These are phyloP conservation scores for Rhodotorula sp. DNA, from an alignment of 1,284 basidiomycete species.

Conservation along the genomic window DNA sequence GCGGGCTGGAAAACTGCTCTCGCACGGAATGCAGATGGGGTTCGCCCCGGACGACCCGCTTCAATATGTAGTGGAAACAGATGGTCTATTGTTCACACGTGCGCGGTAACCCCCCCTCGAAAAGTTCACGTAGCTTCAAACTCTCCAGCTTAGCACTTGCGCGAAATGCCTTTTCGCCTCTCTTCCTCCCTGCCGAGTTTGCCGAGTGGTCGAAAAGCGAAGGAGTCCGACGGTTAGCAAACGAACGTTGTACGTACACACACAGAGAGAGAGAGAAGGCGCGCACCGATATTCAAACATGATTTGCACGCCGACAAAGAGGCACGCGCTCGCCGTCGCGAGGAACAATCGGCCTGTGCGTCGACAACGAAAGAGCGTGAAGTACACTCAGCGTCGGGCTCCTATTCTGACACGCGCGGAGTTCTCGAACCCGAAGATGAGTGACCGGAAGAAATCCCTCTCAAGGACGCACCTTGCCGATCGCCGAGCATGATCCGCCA, in stretches of 20 bases:
- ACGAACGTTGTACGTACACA: neutral
- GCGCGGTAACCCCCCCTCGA: too few species aligned
- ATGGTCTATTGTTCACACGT: neutral
- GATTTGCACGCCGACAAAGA: constrained; percentile 82
- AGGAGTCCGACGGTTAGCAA: too few species aligned
- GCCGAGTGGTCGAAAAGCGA: too few species aligned
- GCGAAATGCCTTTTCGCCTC: constrained; percentile 61
- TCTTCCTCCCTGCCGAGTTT: constrained; percentile 55
- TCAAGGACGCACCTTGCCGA: constrained; percentile 58
- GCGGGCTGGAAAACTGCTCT: neutral
- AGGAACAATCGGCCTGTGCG: constrained; percentile 68
- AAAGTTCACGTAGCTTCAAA: too few species aligned
- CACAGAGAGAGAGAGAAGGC: neutral
- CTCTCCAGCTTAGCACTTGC: constrained; percentile 53
- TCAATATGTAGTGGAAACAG: neutral
- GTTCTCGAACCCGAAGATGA: too few species aligned
- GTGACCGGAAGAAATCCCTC: too few species aligned
- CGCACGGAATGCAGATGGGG: neutral
- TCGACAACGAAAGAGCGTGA: too few species aligned
- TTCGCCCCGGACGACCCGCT: neutral
- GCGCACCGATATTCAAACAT: constrained; percentile 87
- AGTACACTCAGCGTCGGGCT: neutral
- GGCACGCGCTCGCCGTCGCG: constrained; percentile 59
- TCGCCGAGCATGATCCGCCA: constrained; percentile 64
- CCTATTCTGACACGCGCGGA: too few species aligned